Evolutionary conservation across 2,329 filamentous ascomycete species (phyloP).

Genomic region (Xylariaceae sp.): DNA sequence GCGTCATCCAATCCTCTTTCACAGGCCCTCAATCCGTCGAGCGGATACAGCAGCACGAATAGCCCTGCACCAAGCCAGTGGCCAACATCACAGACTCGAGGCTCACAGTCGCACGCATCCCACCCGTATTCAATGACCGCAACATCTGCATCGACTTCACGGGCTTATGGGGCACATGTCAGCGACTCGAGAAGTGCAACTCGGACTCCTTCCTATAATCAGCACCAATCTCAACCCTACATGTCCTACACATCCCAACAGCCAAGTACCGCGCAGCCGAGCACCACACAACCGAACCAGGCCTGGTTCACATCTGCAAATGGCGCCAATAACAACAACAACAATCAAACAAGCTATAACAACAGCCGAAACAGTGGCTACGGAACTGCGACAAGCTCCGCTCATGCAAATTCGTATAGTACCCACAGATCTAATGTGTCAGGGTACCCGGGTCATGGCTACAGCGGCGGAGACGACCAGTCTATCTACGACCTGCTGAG

Average conservation of each 20-base stretch:
- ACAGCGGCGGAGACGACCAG: constrained; percentile 31
- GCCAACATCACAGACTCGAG: constrained; percentile 30
- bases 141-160: constrained; percentile 21
- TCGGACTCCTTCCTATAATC: constrained; percentile 33
- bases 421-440: constrained; percentile 27
- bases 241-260: constrained; percentile 35
- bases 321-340: constrained; percentile 27
- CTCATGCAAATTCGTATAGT: constrained; percentile 17
- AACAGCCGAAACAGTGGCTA: constrained; percentile 29
- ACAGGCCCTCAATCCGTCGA: constrained; percentile 29
- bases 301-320: constrained; percentile 36
- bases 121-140: constrained; percentile 28
- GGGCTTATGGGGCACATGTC: constrained; percentile 32
- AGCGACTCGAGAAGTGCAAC: constrained; percentile 28
- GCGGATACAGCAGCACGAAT: constrained; percentile 23
- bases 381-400: constrained; percentile 6
- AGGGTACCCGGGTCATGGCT: constrained; percentile 26
- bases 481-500: constrained; percentile 34
- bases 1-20: constrained; percentile 29
- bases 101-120: constrained; percentile 19
- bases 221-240: constrained; percentile 35
- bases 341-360: constrained; percentile 26
- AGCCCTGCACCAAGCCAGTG: constrained; percentile 28
- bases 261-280: constrained; percentile 28
- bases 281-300: constrained; percentile 34